phyloP scores from a whole-genome alignment of 1,139 yeast genomes.

The Magnusiomyces fungicola region DNA sequence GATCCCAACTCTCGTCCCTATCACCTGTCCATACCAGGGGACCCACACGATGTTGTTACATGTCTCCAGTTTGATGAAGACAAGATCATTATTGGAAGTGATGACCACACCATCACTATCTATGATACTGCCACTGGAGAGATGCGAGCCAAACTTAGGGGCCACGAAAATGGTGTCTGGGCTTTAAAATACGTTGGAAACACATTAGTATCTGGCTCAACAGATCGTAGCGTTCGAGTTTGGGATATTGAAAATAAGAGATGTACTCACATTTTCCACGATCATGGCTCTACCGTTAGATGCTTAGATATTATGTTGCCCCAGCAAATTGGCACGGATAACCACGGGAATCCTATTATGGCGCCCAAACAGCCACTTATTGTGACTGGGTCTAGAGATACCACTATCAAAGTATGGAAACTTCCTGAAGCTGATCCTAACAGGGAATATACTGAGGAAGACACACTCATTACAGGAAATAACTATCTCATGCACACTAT shows the following conservation, averaged over 20 bases:
- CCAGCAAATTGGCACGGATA: conserved; percentile 27
- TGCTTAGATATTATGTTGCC: conserved; percentile 81
- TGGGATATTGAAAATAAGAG: conserved; percentile 75
- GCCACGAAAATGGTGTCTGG: conserved; percentile 99
- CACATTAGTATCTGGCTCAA: conserved; percentile 80
- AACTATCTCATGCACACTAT: conserved; percentile 72
- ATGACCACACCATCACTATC: conserved; percentile 73
- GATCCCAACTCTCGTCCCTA: conserved; percentile 63
- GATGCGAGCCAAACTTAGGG: conserved; percentile 45
- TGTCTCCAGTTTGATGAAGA: conserved; percentile 92
- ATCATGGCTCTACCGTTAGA: conserved; percentile 88
- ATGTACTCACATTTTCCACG: conserved; percentile 81
- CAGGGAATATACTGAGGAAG: conserved; percentile 46
- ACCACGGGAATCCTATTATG: conserved; percentile 48
- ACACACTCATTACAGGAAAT: conserved; percentile 7
- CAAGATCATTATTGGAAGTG: conserved; percentile 87
- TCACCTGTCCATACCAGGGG: conserved; percentile 64
- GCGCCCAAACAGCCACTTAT: conserved; percentile 58
- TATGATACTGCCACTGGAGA: conserved; percentile 72
- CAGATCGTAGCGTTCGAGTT: conserved; percentile 83
- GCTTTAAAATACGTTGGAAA: conserved; percentile 81
- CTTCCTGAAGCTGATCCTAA: conserved; percentile 28
- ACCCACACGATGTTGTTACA: conserved; percentile 79
- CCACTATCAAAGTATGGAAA: conserved; percentile 83
- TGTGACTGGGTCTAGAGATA: conserved; percentile 86